Percentiles rank a stretch among this genome's conserved stretches.
These are phyloP conservation scores for Colletotrichum noveboracense DNA, from an alignment of 2,329 filamentous ascomycete genomes.

Conservation along the genomic window DNA sequence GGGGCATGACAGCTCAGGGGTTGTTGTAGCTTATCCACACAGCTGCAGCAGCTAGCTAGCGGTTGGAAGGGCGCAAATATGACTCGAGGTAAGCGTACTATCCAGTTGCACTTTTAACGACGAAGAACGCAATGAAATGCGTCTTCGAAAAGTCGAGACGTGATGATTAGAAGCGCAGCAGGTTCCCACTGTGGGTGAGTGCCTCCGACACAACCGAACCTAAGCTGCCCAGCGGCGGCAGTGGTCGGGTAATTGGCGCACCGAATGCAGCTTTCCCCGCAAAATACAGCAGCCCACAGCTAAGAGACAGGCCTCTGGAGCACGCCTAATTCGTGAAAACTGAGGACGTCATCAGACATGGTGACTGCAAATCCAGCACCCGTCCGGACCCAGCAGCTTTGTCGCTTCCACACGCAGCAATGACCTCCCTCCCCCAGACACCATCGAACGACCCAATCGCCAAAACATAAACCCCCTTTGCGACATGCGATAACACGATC, in stretches of 20 bases:
- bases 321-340: slow-evolving; percentile 16
- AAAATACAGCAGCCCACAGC: slow-evolving; percentile 18
- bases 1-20: background rate
- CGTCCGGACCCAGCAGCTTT: slow-evolving; percentile 6
- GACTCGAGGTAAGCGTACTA: background rate
- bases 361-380: slow-evolving; percentile 17
- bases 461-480: background rate
- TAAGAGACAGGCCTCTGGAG: background rate
- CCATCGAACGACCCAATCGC: background rate
- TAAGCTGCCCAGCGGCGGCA: background rate
- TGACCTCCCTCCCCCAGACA: slow-evolving; percentile 10
- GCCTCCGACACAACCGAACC: background rate
- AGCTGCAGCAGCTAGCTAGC: background rate
- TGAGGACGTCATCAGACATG: slow-evolving; percentile 20
- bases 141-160: background rate
- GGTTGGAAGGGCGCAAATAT: background rate
- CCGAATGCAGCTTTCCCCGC: slow-evolving; percentile 23
- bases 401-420: slow-evolving; percentile 12
- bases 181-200: background rate
- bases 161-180: background rate
- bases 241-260: slow-evolving; percentile 17
- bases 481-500: slow-evolving; percentile 14
- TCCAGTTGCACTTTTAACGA: background rate
- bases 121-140: background rate
- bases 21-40: background rate